Percentiles rank a stretch among this genome's conserved stretches.
These are phyloP conservation scores for Arachis hypogaea DNA, from an alignment of 306 rosid species.

Conservation along the genomic window DNA sequence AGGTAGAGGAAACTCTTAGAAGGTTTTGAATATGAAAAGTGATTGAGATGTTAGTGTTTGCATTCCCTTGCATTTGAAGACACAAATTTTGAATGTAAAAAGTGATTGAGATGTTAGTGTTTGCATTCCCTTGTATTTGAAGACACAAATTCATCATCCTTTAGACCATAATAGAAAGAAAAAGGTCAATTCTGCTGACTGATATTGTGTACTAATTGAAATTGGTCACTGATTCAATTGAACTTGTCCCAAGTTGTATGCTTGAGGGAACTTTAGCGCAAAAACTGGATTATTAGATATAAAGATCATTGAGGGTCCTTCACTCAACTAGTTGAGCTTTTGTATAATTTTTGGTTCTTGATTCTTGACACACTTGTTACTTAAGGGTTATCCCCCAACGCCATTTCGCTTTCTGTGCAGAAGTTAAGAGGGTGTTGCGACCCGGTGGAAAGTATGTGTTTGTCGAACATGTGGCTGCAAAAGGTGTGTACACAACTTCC, in stretches of 20 bases:
- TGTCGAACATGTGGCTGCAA: constrained; percentile 85
- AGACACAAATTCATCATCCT: constrained; percentile 4
- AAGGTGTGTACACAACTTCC: constrained; percentile 55
- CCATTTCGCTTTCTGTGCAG: constrained; percentile 44
- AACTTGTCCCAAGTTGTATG: background rate
- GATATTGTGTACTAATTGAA: background rate
- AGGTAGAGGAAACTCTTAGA: background rate
- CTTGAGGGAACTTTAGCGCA: too few species aligned
- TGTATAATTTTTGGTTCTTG: background rate
- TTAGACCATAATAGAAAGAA: background rate
- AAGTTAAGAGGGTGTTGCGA: constrained; percentile 77
- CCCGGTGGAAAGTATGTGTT: constrained; percentile 80
- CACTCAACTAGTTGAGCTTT: background rate
- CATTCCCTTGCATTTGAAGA: background rate
- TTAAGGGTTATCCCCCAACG: constrained; percentile 17
- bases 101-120: background rate
- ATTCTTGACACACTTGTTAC: background rate
- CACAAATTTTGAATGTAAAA: background rate
- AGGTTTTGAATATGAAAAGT: background rate
- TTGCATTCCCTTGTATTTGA: background rate
- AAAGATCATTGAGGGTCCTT: background rate
- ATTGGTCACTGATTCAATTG: background rate
- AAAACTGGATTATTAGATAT: background rate
- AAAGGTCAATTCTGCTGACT: background rate
- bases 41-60: background rate